Base-by-base conservation (phyloP, 2,329 filamentous ascomycete species). In the Biscogniauxia marginata region DNA sequence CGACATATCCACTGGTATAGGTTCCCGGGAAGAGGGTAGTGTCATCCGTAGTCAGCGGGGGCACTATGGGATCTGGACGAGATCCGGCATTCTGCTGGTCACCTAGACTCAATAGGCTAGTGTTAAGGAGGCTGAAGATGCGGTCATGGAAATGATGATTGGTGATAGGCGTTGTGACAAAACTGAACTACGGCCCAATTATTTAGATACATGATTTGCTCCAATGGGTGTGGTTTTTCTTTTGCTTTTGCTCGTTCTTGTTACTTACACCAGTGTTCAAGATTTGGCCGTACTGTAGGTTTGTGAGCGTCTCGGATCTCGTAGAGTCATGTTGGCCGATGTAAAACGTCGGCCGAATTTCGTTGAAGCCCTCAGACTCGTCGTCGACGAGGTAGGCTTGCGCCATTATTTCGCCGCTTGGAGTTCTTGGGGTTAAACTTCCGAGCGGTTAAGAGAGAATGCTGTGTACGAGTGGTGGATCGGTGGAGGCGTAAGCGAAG, bases 161-260 rank as follows among this genome's bases (percentile, higher is more conserved):
- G 43, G 90, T 93, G 69, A 96, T 87, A 50, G 89, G 88, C 18
- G 85, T 86, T 4, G 90, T 93, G 61, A 90, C 81, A 77, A 92
- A 90, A 69, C 87, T 84, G 77, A 93, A 91, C 89, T 93, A 63
- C 18, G 48, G 34, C 20, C 19, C 22, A 9, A 9, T 63, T 53
- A 60, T 52, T 39, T 39, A 39, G 25, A 30, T 30, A 4, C 20
- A 3, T n/a, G 20, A 13, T 24, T 11, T 18, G 30, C 30, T 39
- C 30, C n/a, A 39, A 39, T 39, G 30, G 13, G 30, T 20, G 39
- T 60, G 53, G 58, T 52, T 50, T 49, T 49, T 53, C 52, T 53
- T 55, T 66, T 58, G 64, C 50, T 68, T 49, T 45, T 48, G 6
- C 16, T 23, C 46, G 11, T 13, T 21, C 19, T 18, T 49, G 3